These are phyloP conservation scores for Phaeosphaeriaceae sp. DNA, from an alignment of 2,329 filamentous ascomycete species.

Conservation along the genomic window DNA sequence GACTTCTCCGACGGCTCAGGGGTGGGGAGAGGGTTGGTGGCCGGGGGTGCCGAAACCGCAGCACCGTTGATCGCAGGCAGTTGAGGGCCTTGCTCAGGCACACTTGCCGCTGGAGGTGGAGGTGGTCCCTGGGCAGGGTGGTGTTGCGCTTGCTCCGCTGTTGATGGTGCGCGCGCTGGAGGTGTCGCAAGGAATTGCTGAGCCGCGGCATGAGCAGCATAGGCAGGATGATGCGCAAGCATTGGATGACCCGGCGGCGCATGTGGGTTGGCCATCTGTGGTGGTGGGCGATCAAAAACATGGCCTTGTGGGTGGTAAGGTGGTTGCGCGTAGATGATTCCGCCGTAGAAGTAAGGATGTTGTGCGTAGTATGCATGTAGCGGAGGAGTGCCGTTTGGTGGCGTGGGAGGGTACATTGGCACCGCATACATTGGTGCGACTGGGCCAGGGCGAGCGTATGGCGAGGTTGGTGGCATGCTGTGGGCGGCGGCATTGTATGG, in stretches of 20 bases:
- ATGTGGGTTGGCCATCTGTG: conserved; percentile 49
- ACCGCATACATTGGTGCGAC: conserved; percentile 52
- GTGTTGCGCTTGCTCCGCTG: conserved; percentile 50
- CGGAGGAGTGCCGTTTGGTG: conserved; percentile 52
- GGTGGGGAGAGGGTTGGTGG: conserved; percentile 37
- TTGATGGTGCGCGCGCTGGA: conserved; percentile 52
- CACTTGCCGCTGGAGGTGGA: conserved; percentile 25
- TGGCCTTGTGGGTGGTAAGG: conserved; percentile 37
- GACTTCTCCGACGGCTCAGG: conserved; percentile 49
- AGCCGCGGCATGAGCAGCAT: conserved; percentile 36
- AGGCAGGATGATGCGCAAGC: conserved; percentile 36
- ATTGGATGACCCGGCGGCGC: conserved; percentile 42
- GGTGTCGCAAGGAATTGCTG: conserved; percentile 47
- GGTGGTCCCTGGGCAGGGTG: conserved; percentile 41
- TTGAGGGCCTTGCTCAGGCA: conserved; percentile 45
- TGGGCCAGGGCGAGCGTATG: conserved; percentile 54
- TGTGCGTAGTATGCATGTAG: conserved; percentile 50
- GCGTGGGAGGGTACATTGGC: conserved; percentile 51
- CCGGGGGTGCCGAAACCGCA: conserved; percentile 19
- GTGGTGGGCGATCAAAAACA: conserved; percentile 46
- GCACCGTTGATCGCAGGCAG: conserved; percentile 45
- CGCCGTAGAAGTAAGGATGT: conserved; percentile 40
- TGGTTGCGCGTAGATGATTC: conserved; percentile 44
- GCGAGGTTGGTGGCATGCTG: conserved; percentile 63
- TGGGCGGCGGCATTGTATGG: conserved; percentile 62